phyloP scores from a whole-genome alignment of 148 eudicot genomes.

The Fagopyrum esculentum region DNA sequence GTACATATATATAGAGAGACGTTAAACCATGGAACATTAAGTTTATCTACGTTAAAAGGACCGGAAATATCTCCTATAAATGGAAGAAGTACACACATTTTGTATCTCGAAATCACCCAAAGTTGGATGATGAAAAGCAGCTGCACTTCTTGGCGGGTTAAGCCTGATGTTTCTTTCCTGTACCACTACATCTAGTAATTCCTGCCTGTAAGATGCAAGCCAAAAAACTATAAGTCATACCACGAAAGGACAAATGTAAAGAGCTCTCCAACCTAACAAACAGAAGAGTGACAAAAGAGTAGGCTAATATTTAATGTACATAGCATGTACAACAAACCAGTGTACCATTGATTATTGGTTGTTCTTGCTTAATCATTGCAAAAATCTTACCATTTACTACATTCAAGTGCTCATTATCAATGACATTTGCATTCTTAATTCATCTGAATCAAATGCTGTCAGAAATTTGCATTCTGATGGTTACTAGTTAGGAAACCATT shows the following conservation, averaged over 20 bases:
- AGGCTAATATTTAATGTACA: no score
- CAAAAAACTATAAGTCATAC: background rate
- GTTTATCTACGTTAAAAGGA: background rate
- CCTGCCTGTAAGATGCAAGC: constrained; percentile 52
- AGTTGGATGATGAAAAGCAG: constrained; percentile 87
- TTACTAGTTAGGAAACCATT: no score
- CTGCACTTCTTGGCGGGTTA: constrained; percentile 59
- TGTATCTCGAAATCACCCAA: constrained; percentile 85
- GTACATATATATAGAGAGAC: background rate
- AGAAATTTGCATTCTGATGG: no score
- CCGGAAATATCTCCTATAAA: background rate
- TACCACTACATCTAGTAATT: constrained; percentile 79
- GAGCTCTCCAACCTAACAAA: no score
- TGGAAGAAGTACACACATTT: constrained; percentile 44
- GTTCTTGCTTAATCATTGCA: no score
- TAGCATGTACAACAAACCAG: no score
- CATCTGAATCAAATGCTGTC: no score
- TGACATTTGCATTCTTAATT: no score
- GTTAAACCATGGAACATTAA: background rate
- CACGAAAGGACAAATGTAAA: background rate
- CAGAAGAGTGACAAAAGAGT: no score
- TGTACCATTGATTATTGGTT: no score
- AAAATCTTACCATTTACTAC: no score
- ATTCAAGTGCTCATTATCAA: no score
- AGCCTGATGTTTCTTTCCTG: constrained; percentile 62